Conservation (phyloP, 2,329 filamentous ascomycete species). For the Fusarium sp. region DNA sequence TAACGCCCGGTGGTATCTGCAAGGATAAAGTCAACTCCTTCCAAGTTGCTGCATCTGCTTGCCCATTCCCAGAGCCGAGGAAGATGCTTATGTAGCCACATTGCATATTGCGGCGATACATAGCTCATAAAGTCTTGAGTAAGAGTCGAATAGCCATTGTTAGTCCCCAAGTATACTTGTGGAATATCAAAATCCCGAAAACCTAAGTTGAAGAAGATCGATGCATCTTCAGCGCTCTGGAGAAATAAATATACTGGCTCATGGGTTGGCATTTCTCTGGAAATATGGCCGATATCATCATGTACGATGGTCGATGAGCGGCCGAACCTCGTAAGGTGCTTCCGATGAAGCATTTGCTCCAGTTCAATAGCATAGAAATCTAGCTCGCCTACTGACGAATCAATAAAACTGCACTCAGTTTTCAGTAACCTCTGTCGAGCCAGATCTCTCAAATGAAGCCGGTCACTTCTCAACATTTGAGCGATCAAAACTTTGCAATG, state of each 20-base stretch:
- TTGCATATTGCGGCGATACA: background rate
- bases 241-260: background rate
- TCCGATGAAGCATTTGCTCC: background rate
- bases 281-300: fast-evolving
- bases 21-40: background rate
- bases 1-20: background rate
- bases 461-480: background rate
- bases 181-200: background rate
- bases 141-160: no score
- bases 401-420: fast-evolving
- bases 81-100: background rate
- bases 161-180: no score
- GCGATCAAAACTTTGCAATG: background rate
- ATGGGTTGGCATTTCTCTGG: fast-evolving
- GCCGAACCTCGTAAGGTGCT: fast-evolving
- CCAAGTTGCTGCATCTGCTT: no score
- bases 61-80: background rate
- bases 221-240: background rate
- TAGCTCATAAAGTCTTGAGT: fast-evolving
- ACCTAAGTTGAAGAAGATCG: background rate
- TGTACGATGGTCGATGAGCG: background rate
- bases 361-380: background rate
- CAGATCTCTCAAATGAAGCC: fast-evolving
- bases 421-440: background rate
- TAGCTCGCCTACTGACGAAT: background rate